Conservation (phyloP, 331 rosid species). For the Acacia concinna region DNA sequence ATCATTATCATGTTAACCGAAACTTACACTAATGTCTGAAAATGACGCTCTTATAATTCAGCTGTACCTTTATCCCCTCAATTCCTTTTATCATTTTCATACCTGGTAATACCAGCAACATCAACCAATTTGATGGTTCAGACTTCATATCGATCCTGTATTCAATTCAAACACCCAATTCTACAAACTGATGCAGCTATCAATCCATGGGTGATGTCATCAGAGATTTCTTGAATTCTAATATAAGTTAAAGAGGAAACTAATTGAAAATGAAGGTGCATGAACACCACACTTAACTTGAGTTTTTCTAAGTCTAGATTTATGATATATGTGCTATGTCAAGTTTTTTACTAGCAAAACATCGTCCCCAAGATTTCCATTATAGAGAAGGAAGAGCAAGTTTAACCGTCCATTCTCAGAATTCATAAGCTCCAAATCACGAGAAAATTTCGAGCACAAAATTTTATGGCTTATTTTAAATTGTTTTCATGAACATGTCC, state of each 20-base stretch:
- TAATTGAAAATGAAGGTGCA: neutral
- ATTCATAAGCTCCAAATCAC: neutral
- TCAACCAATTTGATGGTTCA: slow-evolving; percentile 22
- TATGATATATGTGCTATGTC: neutral
- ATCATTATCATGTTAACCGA: slow-evolving; percentile 28
- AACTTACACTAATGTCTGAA: slow-evolving; percentile 32
- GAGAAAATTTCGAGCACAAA: too few relatives aligned
- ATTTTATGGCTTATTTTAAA: neutral
- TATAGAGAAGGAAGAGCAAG: neutral
- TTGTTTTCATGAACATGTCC: neutral
- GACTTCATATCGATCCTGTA: slow-evolving; percentile 22
- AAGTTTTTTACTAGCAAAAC: neutral
- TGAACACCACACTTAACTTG: neutral
- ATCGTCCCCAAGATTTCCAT: slow-evolving; percentile 1
- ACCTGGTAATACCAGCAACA: slow-evolving; percentile 32
- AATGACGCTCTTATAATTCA: slow-evolving; percentile 36
- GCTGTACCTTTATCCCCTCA: neutral
- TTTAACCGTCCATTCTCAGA: neutral
- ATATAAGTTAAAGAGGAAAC: neutral
- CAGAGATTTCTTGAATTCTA: slow-evolving; percentile 4
- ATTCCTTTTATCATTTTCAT: neutral
- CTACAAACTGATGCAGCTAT: neutral
- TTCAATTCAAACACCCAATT: slow-evolving; percentile 16
- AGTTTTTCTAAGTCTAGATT: slow-evolving; percentile 2
- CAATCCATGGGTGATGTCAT: slow-evolving; percentile 22